Conservation (phyloP, 2,329 filamentous ascomycete genomes). For the Talaromyces marneffei region DNA sequence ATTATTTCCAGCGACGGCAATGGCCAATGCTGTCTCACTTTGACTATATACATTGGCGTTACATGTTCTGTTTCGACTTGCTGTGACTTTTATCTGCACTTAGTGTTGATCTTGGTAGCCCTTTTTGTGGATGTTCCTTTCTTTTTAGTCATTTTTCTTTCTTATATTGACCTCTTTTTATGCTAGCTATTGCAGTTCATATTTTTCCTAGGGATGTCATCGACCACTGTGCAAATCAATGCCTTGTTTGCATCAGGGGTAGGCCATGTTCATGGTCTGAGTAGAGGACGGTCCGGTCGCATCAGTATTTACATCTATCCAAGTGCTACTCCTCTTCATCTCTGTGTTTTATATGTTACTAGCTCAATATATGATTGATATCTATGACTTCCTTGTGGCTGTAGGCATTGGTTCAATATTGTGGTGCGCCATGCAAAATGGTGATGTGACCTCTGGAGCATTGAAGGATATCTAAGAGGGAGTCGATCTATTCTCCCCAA, state of each 20-base stretch:
- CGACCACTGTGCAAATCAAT: background rate
- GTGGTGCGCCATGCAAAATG: too few species aligned
- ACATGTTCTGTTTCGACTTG: slow-evolving; percentile 19
- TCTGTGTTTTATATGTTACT: background rate
- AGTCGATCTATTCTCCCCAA: too few species aligned
- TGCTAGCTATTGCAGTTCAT: background rate
- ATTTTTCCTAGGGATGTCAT: background rate
- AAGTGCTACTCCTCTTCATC: background rate
- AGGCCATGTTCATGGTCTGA: background rate
- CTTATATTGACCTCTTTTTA: background rate
- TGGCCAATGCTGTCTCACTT: slow-evolving; percentile 5
- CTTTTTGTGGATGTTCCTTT: slow-evolving; percentile 6
- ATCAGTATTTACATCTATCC: background rate
- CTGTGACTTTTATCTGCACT: slow-evolving; percentile 12
- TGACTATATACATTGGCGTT: slow-evolving; percentile 19
- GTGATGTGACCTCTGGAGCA: too few species aligned
- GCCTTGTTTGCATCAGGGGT: background rate
- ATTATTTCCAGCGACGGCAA: slow-evolving; percentile 9
- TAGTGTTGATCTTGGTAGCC: slow-evolving; percentile 17
- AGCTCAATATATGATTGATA: background rate
- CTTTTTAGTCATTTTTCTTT: background rate
- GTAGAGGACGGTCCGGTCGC: background rate
- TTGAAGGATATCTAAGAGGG: too few species aligned
- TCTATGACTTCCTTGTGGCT: background rate
- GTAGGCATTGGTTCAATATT: background rate